These are phyloP conservation scores for Raffaelea albimanens DNA, from an alignment of 2,329 filamentous ascomycete species.

Conservation along the genomic window DNA sequence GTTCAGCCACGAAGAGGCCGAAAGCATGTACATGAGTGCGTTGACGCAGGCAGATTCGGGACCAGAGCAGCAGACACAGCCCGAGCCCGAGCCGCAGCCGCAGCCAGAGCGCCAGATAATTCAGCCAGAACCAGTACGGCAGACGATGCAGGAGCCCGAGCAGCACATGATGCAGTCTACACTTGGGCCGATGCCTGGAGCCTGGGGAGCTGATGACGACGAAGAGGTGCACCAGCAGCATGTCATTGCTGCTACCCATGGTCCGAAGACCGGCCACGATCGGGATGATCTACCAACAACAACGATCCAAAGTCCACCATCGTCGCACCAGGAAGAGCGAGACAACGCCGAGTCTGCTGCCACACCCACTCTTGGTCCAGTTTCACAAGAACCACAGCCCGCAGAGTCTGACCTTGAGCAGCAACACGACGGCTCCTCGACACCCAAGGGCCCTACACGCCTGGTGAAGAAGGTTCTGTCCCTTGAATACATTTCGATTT, in stretches of 20 bases:
- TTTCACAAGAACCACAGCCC: neutral
- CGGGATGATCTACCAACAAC: neutral
- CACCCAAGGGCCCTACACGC: constrained; percentile 43
- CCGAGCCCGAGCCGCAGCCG: too few species aligned
- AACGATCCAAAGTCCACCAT: neutral
- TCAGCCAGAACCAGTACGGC: too few species aligned
- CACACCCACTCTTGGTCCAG: neutral
- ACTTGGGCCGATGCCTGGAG: constrained; percentile 48
- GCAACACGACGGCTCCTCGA: constrained; percentile 31
- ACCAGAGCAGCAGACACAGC: constrained; percentile 9
- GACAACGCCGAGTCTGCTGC: neutral
- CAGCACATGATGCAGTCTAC: constrained; percentile 12
- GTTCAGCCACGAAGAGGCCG: constrained; percentile 70
- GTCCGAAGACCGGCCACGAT: too few species aligned
- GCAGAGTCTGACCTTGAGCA: neutral
- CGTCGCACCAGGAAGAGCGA: too few species aligned
- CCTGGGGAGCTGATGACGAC: constrained; percentile 34
- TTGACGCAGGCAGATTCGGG: constrained; percentile 40
- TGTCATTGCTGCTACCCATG: too few species aligned
- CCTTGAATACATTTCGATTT: constrained; percentile 41
- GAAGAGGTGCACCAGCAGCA: neutral
- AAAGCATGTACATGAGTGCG: constrained; percentile 80
- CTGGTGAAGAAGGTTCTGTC: constrained; percentile 46
- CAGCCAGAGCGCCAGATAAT: too few species aligned
- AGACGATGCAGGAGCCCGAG: too few species aligned